Evolutionary conservation across 225 moss, liverwort and hornwort species (phyloP).

Genomic region (Pseudisothecium myosuroides): DNA sequence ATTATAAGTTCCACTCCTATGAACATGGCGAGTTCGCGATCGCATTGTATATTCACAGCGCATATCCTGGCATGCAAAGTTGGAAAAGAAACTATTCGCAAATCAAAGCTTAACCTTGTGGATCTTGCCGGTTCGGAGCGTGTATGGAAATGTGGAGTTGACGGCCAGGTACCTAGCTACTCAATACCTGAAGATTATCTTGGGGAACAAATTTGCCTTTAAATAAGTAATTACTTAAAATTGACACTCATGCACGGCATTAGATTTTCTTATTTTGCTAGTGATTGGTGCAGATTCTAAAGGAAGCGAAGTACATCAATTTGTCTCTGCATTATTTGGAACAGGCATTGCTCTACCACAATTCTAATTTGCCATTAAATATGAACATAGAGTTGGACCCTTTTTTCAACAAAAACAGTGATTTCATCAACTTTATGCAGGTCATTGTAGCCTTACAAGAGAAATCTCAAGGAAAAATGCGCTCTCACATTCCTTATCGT

Average conservation of each 20-base stretch:
- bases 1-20: constrained; percentile 81
- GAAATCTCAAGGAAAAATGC: constrained; percentile 56
- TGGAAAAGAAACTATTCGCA: constrained; percentile 67
- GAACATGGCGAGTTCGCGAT: constrained; percentile 84
- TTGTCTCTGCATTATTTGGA: constrained; percentile 83
- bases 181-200: background rate
- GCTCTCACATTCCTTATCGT: constrained; percentile 79
- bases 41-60: constrained; percentile 76
- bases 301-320: constrained; percentile 81
- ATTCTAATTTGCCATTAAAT: background rate
- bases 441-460: constrained; percentile 83
- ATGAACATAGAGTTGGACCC: background rate
- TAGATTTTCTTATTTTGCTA: background rate
- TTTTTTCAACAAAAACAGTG: background rate
- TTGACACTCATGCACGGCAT: background rate
- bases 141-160: constrained; percentile 74
- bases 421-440: constrained; percentile 8
- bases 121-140: constrained; percentile 85
- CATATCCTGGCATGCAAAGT: constrained; percentile 63
- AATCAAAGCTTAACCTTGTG: constrained; percentile 76
- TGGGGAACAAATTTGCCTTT: background rate
- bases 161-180: constrained; percentile 46
- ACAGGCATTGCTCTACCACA: constrained; percentile 26
- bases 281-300: constrained; percentile 32
- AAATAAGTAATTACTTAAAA: background rate